These are phyloP conservation scores for Cicer cuneatum DNA, from an alignment of 306 rosid genomes.

Conservation along the genomic window DNA sequence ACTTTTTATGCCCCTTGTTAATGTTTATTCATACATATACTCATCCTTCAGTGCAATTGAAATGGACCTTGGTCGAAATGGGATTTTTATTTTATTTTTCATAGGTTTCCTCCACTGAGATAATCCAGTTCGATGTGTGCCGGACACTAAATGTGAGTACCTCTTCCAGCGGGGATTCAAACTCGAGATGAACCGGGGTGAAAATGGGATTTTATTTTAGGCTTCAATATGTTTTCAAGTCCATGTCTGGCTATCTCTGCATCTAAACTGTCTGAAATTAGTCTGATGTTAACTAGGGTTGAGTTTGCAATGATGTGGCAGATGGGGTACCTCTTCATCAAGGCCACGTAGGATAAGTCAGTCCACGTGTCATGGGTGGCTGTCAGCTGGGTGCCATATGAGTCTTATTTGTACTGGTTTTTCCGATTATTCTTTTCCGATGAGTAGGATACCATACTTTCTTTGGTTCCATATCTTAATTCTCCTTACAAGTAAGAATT, in stretches of 20 bases:
- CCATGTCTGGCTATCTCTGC: background rate
- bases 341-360: background rate
- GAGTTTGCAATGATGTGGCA: background rate
- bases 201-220: background rate
- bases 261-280: background rate
- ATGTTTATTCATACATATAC: background rate
- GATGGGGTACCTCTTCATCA: background rate
- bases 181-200: too few species aligned
- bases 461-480: background rate
- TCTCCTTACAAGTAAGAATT: background rate
- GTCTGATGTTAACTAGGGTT: background rate
- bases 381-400: background rate
- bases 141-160: too few species aligned
- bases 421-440: background rate
- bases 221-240: background rate
- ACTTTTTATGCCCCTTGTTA: background rate
- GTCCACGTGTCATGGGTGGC: background rate
- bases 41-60: background rate
- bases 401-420: background rate
- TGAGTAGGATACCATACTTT: background rate
- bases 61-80: constrained; percentile 5
- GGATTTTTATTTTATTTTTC: background rate
- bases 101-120: too few species aligned
- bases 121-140: too few species aligned
- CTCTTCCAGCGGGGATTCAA: too few species aligned